phyloP scores from a whole-genome alignment of 257 asterid genomes.

The Cinchona pubescens region DNA sequence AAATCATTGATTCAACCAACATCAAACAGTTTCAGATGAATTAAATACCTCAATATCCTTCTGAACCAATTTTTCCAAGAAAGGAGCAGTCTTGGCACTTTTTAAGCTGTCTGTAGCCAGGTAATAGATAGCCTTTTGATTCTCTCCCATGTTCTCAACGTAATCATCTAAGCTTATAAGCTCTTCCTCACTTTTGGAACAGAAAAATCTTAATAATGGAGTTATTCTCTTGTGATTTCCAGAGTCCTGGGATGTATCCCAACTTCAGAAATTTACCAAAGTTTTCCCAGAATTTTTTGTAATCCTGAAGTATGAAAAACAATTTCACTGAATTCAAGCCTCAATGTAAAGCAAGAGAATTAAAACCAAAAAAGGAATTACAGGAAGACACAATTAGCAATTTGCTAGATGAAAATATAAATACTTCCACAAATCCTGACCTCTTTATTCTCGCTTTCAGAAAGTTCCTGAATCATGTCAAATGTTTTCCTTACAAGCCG shows the following conservation, averaged over 20 bases:
- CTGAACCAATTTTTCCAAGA: slow-evolving; percentile 86
- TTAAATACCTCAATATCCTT: slow-evolving; percentile 80
- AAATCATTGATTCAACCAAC: neutral
- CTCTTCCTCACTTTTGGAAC: slow-evolving; percentile 91
- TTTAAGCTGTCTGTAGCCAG: slow-evolving; percentile 94
- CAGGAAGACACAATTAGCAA: neutral
- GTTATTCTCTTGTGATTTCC: slow-evolving; percentile 91
- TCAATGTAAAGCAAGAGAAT: neutral
- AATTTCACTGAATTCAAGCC: neutral
- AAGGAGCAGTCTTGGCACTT: slow-evolving; percentile 96
- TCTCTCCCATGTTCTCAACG: slow-evolving; percentile 93
- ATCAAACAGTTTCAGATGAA: neutral
- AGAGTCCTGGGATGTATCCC: slow-evolving; percentile 95
- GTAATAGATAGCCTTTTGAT: slow-evolving; percentile 86
- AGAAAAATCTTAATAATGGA: slow-evolving; percentile 76
- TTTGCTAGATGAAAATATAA: neutral
- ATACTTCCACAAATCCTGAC: slow-evolving; percentile 30
- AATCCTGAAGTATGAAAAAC: slow-evolving; percentile 54
- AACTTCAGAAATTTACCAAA: slow-evolving; percentile 86
- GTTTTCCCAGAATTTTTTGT: slow-evolving; percentile 97
- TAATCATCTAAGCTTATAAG: slow-evolving; percentile 85
- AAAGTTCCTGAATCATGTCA: slow-evolving; percentile 97
- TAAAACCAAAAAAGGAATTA: neutral
- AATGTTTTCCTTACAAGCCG: slow-evolving; percentile 95
- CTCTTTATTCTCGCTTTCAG: slow-evolving; percentile 93